Evolutionary conservation across 164 flowering plant species (phyloP), one percentile per base, ranked within the genome.

Genomic region (Tetracentron sinense): DNA sequence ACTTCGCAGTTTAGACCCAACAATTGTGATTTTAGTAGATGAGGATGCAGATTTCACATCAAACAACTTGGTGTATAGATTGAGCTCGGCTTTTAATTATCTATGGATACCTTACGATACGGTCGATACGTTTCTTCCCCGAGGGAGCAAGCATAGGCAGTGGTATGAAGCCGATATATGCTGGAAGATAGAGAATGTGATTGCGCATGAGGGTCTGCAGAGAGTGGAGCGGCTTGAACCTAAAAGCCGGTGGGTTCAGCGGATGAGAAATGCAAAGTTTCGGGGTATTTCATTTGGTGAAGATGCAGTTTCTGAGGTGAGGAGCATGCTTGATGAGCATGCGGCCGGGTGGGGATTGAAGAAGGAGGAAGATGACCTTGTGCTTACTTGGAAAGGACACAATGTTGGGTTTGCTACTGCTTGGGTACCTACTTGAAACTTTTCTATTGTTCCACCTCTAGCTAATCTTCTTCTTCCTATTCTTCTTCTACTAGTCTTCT

Each of bases 301-400:
- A 35, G 98, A 89, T 0, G 88, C 87, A 19, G 70, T 80, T 28
- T 30, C 72, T 20, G 96, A 90, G 68, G 90, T 89, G 75, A 88
- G 79, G 72, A 56, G 57, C 42, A 86, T 94, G 97, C 78, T 94
- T 35, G 97, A 88, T 63, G 97, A 91, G 75, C 92, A 91, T 73
- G 91, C 97, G n/a, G 94, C 91, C 19, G 98, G 98, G 31, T 90
- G 98, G 98, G 96, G 98, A 22, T 55, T 89, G 56, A 90, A 88
- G 87, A 90, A 69, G 77, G 97, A 90, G 56, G 96, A 88, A 11
- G 93, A 87, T 2, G 85, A 83, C 75, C 70, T 93, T 67, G 89
- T 88, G 51, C 89, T 93, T 21, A 90, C 97, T 11, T 93, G 98
- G 98, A 93, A 93, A 72, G 98, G 98, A 11, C 97, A 93, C 38